Evolutionary conservation across 345 rosid species (phyloP).

Genomic region (Luvunga scandens): DNA sequence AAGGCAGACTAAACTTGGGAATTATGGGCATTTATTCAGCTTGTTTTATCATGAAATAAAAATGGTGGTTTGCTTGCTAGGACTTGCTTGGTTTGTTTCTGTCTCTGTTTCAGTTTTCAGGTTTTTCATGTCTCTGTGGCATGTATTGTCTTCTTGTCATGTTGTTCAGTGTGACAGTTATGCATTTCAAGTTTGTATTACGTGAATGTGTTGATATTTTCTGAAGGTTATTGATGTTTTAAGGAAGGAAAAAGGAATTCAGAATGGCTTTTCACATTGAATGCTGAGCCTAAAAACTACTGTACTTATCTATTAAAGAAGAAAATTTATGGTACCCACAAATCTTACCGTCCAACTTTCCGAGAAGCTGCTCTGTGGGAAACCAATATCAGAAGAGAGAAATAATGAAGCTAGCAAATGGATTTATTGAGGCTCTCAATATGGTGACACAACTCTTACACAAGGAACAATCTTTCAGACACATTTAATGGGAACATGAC

Average conservation of each 20-base stretch:
- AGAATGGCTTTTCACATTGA: too few relatives aligned
- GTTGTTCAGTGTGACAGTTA: neutral
- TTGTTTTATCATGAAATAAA: neutral
- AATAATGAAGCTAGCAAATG: neutral
- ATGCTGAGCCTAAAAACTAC: too few relatives aligned
- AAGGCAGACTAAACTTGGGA: constrained; percentile 23
- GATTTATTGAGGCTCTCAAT: neutral
- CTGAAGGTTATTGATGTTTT: neutral
- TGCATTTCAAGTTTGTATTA: neutral
- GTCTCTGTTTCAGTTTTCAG: neutral
- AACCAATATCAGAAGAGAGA: neutral
- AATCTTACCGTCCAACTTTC: too few relatives aligned
- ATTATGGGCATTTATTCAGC: neutral
- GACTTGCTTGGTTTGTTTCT: constrained; percentile 10
- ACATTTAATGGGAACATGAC: neutral
- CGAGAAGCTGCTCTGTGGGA: too few relatives aligned
- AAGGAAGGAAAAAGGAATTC: neutral
- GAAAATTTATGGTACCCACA: neutral
- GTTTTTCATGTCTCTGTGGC: neutral
- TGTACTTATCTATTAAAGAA: too few relatives aligned
- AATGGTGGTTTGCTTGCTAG: neutral
- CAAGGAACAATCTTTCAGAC: neutral
- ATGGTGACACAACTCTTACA: neutral
- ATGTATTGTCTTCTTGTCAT: neutral
- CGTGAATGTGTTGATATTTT: neutral